Percentiles rank a stretch among this genome's conserved stretches.
phyloP scores from a whole-genome alignment of 2,329 filamentous ascomycete genomes.

The Hypocrella siamensis region DNA sequence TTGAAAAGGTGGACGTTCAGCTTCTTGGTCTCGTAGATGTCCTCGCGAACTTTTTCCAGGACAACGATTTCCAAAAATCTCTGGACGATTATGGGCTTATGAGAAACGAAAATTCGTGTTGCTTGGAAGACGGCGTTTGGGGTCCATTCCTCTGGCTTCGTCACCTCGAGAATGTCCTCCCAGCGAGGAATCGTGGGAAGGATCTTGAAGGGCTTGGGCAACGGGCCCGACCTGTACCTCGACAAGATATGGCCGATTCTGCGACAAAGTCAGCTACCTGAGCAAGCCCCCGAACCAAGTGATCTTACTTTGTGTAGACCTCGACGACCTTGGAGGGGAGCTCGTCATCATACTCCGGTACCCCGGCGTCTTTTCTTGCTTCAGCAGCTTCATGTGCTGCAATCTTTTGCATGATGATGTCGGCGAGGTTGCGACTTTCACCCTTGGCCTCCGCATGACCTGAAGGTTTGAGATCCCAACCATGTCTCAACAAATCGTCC shows the following conservation, averaged over 20 bases:
- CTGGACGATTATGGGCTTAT: constrained; percentile 65
- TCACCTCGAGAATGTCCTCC: constrained; percentile 75
- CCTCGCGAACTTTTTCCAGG: constrained; percentile 78
- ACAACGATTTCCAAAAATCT: constrained; percentile 77
- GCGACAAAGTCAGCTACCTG: too few species aligned
- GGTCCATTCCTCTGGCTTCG: constrained; percentile 60
- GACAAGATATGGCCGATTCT: constrained; percentile 78
- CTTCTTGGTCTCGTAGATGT: constrained; percentile 89
- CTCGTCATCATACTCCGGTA: constrained; percentile 67
- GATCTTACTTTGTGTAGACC: constrained; percentile 70
- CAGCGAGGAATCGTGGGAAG: constrained; percentile 81
- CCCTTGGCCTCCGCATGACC: constrained; percentile 28
- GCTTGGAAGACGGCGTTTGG: constrained; percentile 73
- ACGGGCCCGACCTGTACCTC: constrained; percentile 87
- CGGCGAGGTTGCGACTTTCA: constrained; percentile 65
- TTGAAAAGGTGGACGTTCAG: constrained; percentile 94
- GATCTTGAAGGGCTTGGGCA: constrained; percentile 96
- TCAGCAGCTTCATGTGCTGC: constrained; percentile 70
- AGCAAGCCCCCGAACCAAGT: too few species aligned
- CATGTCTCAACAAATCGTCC: constrained; percentile 55
- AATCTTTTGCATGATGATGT: constrained; percentile 89
- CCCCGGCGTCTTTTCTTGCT: constrained; percentile 25
- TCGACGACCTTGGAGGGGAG: constrained; percentile 85
- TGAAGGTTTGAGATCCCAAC: constrained; percentile 32
- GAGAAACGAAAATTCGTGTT: constrained; percentile 82